Conservation (phyloP, 2,329 filamentous ascomycete genomes). For the Clonostachys solani region DNA sequence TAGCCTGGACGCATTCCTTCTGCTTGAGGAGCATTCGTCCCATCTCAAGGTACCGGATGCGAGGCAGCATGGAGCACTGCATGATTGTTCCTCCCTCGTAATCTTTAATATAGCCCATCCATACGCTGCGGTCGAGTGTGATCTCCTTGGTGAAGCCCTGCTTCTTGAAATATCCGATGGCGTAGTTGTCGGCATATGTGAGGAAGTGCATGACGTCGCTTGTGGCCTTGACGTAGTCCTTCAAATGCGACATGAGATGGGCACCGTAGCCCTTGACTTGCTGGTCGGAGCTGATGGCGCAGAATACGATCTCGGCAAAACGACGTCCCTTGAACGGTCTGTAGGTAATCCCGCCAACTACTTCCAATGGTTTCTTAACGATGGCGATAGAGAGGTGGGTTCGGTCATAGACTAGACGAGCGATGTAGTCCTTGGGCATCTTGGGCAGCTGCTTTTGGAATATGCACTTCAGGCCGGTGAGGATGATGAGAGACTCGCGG, state of each 20-base stretch:
- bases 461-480: slow-evolving; percentile 94
- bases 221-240: slow-evolving; percentile 96
- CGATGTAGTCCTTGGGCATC: slow-evolving; percentile 99
- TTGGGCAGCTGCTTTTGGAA: slow-evolving; percentile 98
- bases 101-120: slow-evolving; percentile 99
- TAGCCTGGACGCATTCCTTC: slow-evolving; percentile 90
- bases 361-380: slow-evolving; percentile 91
- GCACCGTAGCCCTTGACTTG: slow-evolving; percentile 98
- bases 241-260: slow-evolving; percentile 95
- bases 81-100: slow-evolving; percentile 99
- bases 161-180: slow-evolving; percentile 98
- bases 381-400: slow-evolving; percentile 96
- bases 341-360: slow-evolving; percentile 96
- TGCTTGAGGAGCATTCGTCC: slow-evolving; percentile 95
- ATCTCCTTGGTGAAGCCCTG: slow-evolving; percentile 99
- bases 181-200: slow-evolving; percentile 98
- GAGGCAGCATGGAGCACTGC: slow-evolving; percentile 97
- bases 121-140: slow-evolving; percentile 80
- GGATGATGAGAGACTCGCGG: slow-evolving; percentile 84
- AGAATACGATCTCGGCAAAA: slow-evolving; percentile 98
- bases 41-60: slow-evolving; percentile 88
- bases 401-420: slow-evolving; percentile 92
- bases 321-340: slow-evolving; percentile 86
- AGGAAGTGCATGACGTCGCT: slow-evolving; percentile 98
- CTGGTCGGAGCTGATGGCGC: slow-evolving; percentile 94